Conservation (phyloP, 2,329 filamentous ascomycete genomes). For the Elsinoe ampelina region DNA sequence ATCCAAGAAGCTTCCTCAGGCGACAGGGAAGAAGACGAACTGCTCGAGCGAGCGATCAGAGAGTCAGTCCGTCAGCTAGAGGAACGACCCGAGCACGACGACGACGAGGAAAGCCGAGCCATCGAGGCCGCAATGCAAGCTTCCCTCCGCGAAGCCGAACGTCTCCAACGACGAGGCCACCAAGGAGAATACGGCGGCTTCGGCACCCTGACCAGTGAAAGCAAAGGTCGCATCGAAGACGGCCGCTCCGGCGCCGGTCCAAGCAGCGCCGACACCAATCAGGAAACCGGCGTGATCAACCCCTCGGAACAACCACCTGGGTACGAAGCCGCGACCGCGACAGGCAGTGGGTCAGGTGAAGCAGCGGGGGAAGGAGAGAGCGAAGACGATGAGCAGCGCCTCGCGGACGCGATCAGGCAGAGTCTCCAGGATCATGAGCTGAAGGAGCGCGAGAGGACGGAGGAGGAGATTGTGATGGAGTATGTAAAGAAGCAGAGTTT, state of each 20-base stretch:
- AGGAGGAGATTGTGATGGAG: constrained; percentile 66
- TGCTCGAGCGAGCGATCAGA: constrained; percentile 64
- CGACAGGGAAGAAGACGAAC: constrained; percentile 54
- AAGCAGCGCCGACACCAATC: background rate
- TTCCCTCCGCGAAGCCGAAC: constrained; percentile 23
- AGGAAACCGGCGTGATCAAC: constrained; percentile 1
- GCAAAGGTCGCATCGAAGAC: background rate
- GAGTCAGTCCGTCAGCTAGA: constrained; percentile 21
- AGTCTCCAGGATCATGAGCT: constrained; percentile 30
- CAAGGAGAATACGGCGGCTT: background rate
- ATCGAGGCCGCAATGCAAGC: constrained; percentile 43
- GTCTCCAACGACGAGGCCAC: background rate
- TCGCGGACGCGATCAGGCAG: constrained; percentile 24
- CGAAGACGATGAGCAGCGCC: constrained; percentile 24
- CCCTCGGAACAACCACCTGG: background rate
- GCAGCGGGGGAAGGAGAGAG: constrained; percentile 29
- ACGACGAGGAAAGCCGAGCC: constrained; percentile 26
- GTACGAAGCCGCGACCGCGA: background rate
- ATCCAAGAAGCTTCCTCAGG: constrained; percentile 63
- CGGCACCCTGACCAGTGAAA: background rate
- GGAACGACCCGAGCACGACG: constrained; percentile 5
- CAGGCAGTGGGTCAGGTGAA: constrained; percentile 16
- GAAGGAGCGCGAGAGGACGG: constrained; percentile 36
- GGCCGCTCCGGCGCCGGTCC: background rate
- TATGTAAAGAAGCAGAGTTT: constrained; percentile 71